Evolutionary conservation across 441 rosid species (phyloP), one percentile per base, ranked within the genome.

Genomic region (Syzygium malaccense): DNA sequence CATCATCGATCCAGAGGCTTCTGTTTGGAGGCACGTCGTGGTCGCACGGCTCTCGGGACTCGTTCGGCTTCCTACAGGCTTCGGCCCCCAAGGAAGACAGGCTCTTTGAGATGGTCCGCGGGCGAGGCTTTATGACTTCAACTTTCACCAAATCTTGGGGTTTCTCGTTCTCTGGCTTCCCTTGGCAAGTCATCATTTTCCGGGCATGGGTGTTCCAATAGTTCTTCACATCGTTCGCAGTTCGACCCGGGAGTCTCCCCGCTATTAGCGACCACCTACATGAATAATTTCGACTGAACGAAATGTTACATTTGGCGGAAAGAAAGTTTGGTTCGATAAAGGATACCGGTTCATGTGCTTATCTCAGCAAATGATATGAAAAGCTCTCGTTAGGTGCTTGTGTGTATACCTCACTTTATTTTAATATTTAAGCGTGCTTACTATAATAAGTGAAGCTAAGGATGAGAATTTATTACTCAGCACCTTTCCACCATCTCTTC

Each of bases 211-310:
- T 83, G 90, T 92, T 93, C 93, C 93, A 93, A 19, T 89, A 92
- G 56, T 95, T 94, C 87, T 95, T 93, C 41, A 95, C 92, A 64
- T 93, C 94, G 85, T 95, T 94, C 20, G 91, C 94, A 2, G 95
- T 94, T 86, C 94, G 91, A 88, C 94, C 95, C 7, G 96, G 94
- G 17, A 95, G 64, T 85, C 95, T 87, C n/a, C 94, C 93, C 23
- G 95, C 94, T 85, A 94, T 95, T 7, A 95, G 85, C 3, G 94
- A 90, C 96, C 95, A 95, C 71, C 94, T 92, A 86, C 89, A 86
- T 33, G 28, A 41, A 45, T 11, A 45, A 48, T n/a, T n/a, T 48
- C 20, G n/a, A 79, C 53, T 4, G 17, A 45, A 80, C 1, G 17
- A 45, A 80, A 13, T 26, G 51, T 80, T 18, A 45, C 28, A 18